Evolutionary conservation across 495 filamentous ascomycete genomes (phyloP), one percentile per base, ranked within the genome.

Genomic region (Talaromyces stipitatus): DNA sequence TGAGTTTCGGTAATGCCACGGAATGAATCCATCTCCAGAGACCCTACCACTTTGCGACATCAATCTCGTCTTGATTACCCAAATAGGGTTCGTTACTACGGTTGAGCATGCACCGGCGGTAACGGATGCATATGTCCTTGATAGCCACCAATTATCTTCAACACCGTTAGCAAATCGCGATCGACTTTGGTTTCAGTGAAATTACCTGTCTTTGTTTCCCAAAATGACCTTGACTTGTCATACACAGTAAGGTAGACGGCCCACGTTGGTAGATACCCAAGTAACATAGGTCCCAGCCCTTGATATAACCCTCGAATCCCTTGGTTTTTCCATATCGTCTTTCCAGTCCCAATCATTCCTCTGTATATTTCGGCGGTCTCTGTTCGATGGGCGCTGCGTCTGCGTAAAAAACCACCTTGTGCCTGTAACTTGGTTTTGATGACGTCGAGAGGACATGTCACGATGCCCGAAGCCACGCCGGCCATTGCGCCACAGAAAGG

Each of bases 371-470:
- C 63, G 8, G 74, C 78, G 59, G 77, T 72, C 48, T 64, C 76
- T 60, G 67, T 72, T 62, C 64, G 69, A 4, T 51, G 24, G 62
- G 75, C 74, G 63, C 64, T 71, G 57, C 62, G 72, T 68, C 75
- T 71, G 32, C 72, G 65, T 30, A 70, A 70, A 79, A 92, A 86
- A 4, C 88, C 89, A 56, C 92, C 92, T 68, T 97, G 95, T 29
- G 92, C 95, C 69, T 99, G 94, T 52, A 99, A 72, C 69, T 96
- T 97, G 46, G 94, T 99, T 75, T 99, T 99, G 66, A 99, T 97
- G 52, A 99, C 94, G 78, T 99, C 94, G 54, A 99, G 82, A 18
- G 94, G 94, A 66, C 94, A 99, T 43, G 94, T 97, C 60, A 97
- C 90, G 38, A 97, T 82, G 7, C 94, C 94, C 4, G 91, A 95